These are phyloP conservation scores for Fonsecaea erecta DNA, from an alignment of 2,329 filamentous ascomycete species.

Conservation along the genomic window DNA sequence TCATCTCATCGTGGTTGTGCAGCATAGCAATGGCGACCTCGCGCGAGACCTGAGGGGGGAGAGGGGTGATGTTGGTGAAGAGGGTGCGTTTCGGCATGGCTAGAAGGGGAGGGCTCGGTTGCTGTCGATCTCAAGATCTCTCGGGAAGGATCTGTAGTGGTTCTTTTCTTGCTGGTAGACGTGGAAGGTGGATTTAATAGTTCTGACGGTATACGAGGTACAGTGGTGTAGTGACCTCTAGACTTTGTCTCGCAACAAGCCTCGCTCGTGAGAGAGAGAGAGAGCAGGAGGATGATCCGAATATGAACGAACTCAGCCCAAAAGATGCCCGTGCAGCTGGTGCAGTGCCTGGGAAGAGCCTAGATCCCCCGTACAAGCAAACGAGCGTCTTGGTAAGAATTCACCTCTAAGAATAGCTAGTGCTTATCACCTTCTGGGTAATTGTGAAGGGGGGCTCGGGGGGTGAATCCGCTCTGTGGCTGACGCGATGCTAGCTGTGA, in stretches of 20 bases:
- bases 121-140: background rate
- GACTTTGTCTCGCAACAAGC: background rate
- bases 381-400: conserved; percentile 14
- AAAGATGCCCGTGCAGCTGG: background rate
- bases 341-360: conserved; percentile 13
- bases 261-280: too few species aligned
- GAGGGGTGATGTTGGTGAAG: conserved; percentile 78
- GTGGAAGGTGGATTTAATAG: background rate
- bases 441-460: too few species aligned
- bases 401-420: conserved; percentile 31
- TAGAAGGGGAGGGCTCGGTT: background rate
- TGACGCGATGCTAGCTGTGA: conserved; percentile 5
- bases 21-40: conserved; percentile 75
- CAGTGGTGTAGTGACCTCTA: background rate
- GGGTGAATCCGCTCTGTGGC: conserved; percentile 12
- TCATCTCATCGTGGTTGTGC: conserved; percentile 80
- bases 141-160: background rate
- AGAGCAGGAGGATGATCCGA: conserved; percentile 1
- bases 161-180: too few species aligned
- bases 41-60: conserved; percentile 70
- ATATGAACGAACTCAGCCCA: conserved; percentile 7
- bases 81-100: conserved; percentile 71
- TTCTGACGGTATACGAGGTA: background rate
- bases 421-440: conserved; percentile 25
- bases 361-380: background rate